Percentiles rank a stretch among this genome's conserved stretches.
phyloP scores from a whole-genome alignment of 2,329 filamentous ascomycete genomes.

The Aspergillus aculeatus region DNA sequence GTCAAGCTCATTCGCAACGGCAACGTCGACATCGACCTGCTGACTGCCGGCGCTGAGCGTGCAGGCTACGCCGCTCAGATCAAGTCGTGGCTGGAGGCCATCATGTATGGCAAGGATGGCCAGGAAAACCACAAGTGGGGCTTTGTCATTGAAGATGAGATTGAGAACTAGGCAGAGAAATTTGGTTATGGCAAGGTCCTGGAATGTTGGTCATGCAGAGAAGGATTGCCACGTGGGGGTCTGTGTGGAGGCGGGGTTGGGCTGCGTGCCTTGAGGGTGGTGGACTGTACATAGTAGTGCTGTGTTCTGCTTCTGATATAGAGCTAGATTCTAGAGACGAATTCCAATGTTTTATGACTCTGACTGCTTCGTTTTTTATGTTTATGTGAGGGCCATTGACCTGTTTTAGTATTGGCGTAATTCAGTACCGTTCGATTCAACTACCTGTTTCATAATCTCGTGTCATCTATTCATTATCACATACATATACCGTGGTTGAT shows the following conservation, averaged over 20 bases:
- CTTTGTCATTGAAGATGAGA: constrained; percentile 64
- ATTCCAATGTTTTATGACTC: not conserved
- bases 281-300: not conserved
- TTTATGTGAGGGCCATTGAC: no score
- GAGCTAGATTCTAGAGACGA: not conserved
- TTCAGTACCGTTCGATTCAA: no score
- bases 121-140: constrained; percentile 67
- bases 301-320: not conserved
- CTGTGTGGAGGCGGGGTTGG: not conserved
- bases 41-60: constrained; percentile 26
- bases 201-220: not conserved
- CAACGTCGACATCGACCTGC: constrained; percentile 60
- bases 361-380: no score
- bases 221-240: not conserved
- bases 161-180: constrained; percentile 23
- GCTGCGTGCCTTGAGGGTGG: not conserved
- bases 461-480: no score
- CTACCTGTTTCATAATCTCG: no score
- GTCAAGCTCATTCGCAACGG: constrained; percentile 68
- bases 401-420: no score
- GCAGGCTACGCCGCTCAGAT: constrained; percentile 46
- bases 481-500: no score
- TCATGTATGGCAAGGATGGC: constrained; percentile 73
- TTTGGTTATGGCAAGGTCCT: not conserved
- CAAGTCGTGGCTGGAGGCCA: constrained; percentile 67